These are phyloP conservation scores for Aquilaria malaccensis DNA, from an alignment of 345 rosid species.

Conservation along the genomic window DNA sequence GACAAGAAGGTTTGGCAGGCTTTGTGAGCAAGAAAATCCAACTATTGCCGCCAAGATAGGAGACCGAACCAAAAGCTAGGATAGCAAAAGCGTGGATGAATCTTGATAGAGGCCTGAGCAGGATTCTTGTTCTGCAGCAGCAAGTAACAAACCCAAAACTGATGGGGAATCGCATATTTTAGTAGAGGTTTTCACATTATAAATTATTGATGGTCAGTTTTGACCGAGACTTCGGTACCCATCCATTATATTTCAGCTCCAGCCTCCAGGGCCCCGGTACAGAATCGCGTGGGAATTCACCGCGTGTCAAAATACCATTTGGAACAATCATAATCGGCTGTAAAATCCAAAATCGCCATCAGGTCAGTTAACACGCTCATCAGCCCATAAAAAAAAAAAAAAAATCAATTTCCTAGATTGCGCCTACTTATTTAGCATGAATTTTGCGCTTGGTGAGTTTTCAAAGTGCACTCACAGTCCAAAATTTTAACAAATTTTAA, in stretches of 20 bases:
- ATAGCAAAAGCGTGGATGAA: background rate
- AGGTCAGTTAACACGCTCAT: too few species aligned
- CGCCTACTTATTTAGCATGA: constrained; percentile 36
- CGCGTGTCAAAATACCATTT: constrained; percentile 31
- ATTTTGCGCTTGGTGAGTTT: constrained; percentile 34
- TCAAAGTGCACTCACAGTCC: constrained; percentile 8
- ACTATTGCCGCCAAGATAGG: constrained; percentile 4
- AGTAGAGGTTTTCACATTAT: too few species aligned
- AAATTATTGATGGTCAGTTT: too few species aligned
- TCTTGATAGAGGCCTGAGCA: background rate
- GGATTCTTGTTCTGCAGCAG: too few species aligned
- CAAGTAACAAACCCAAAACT: too few species aligned
- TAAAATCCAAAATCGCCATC: background rate
- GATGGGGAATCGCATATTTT: too few species aligned
- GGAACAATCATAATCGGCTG: background rate
- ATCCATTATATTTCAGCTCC: background rate
- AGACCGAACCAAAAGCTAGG: background rate
- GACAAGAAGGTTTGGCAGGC: too few species aligned
- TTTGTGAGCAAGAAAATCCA: background rate
- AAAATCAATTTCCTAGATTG: constrained; percentile 14
- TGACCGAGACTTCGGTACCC: too few species aligned
- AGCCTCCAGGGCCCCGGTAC: constrained; percentile 1
- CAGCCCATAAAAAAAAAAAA: background rate
- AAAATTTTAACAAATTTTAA: background rate
- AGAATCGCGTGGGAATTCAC: constrained; percentile 13